These are phyloP conservation scores for Pseudocercospora macadamiae DNA, from an alignment of 2,329 filamentous ascomycete genomes.

Conservation along the genomic window DNA sequence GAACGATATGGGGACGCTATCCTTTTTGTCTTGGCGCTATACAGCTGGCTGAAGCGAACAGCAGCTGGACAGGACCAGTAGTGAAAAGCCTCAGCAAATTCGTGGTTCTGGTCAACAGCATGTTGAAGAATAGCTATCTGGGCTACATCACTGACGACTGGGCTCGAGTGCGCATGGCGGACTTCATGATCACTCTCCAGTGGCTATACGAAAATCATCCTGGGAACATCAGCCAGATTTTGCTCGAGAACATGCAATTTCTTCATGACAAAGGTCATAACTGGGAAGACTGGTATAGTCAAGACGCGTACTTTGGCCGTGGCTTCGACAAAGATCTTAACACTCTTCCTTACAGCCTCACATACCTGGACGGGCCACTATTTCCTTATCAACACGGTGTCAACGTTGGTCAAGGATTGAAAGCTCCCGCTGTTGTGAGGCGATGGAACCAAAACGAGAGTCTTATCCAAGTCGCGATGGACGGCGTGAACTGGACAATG, in stretches of 20 bases:
- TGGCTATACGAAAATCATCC: conserved; percentile 54
- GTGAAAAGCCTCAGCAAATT: conserved; percentile 56
- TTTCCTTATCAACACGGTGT: conserved; percentile 53
- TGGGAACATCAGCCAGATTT: conserved; percentile 37
- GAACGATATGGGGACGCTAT: conserved; percentile 59
- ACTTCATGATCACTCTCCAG: conserved; percentile 52
- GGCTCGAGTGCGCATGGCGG: conserved; percentile 45
- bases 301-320: conserved; percentile 33
- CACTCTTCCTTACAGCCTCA: conserved; percentile 29
- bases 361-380: conserved; percentile 13
- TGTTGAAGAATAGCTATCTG: conserved; percentile 58
- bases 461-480: conserved; percentile 44
- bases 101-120: conserved; percentile 54
- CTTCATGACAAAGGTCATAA: conserved; percentile 42
- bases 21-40: conserved; percentile 56
- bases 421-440: conserved; percentile 49
- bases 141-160: conserved; percentile 53
- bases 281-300: conserved; percentile 40
- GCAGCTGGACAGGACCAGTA: conserved; percentile 47
- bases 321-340: conserved; percentile 29
- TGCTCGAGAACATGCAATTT: conserved; percentile 50
- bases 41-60: conserved; percentile 55
- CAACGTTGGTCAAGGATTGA: conserved; percentile 53
- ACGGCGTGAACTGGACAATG: conserved; percentile 53
- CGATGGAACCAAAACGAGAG: conserved; percentile 51